Conservation (phyloP, 176 grass and related monocot species). For the Hordeum vulgare region DNA sequence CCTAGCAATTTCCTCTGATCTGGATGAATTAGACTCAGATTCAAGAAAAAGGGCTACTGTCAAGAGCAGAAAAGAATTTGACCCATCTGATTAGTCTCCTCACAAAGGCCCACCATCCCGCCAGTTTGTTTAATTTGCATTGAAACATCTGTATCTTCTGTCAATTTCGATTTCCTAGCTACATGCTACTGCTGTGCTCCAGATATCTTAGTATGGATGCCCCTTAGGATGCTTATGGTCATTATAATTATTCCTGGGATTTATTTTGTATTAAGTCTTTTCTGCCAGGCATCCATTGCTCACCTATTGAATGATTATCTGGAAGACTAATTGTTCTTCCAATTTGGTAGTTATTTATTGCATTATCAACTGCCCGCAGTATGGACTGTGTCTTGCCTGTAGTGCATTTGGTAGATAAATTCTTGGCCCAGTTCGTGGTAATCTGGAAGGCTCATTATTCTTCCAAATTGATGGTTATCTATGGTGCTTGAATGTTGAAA, state of each 20-base stretch:
- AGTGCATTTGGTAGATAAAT: background rate
- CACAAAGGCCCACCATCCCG: background rate
- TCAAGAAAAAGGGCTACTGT: constrained; percentile 65
- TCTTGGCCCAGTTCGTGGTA: background rate
- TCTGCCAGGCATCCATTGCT: background rate
- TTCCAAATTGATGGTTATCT: background rate
- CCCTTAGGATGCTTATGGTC: constrained; percentile 9
- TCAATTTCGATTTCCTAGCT: background rate
- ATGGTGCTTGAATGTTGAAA: background rate
- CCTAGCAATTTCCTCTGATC: constrained; percentile 64
- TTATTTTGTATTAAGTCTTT: constrained; percentile 16
- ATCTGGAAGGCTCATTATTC: background rate
- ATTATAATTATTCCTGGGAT: background rate
- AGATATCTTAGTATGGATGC: background rate
- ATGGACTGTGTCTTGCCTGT: background rate
- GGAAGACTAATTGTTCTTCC: constrained; percentile 3
- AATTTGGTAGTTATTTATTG: background rate
- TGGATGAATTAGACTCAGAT: constrained; percentile 80
- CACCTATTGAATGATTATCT: constrained; percentile 7
- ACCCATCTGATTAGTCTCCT: constrained; percentile 57
- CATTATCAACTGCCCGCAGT: background rate
- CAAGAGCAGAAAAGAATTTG: constrained; percentile 85
- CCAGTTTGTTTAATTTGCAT: constrained; percentile 22
- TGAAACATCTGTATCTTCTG: background rate
- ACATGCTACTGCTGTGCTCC: background rate